Conservation (phyloP, 1,139 yeast genomes). For the Yamadazyma aaseri region DNA sequence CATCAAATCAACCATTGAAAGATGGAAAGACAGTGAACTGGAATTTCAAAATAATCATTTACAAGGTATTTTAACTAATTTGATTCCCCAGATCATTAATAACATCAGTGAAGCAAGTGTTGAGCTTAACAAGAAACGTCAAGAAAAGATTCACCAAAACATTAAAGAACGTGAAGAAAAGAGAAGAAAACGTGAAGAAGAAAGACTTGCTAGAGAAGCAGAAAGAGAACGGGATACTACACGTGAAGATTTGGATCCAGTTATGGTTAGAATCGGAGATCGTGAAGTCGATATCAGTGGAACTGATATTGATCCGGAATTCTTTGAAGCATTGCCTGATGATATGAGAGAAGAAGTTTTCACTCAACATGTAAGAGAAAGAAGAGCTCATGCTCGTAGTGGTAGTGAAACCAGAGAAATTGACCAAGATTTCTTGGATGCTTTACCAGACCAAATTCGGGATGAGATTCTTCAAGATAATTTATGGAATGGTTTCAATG, state of each 20-base stretch:
- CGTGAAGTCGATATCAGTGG: slow-evolving; percentile 82
- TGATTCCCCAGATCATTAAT: slow-evolving; percentile 53
- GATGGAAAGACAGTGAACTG: slow-evolving; percentile 66
- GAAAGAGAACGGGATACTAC: slow-evolving; percentile 27
- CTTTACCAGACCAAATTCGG: slow-evolving; percentile 73
- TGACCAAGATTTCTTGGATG: slow-evolving; percentile 79
- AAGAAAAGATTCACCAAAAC: slow-evolving; percentile 26
- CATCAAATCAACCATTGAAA: slow-evolving; percentile 58
- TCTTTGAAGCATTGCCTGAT: slow-evolving; percentile 86
- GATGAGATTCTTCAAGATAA: slow-evolving; percentile 71
- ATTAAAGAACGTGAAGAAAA: slow-evolving; percentile 30
- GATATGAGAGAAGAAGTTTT: slow-evolving; percentile 92
- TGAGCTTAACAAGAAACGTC: slow-evolving; percentile 31
- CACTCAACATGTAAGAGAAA: slow-evolving; percentile 78
- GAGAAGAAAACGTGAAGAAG: slow-evolving; percentile 27
- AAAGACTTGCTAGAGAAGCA: slow-evolving; percentile 31
- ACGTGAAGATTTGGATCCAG: slow-evolving; percentile 38
- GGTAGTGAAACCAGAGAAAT: slow-evolving; percentile 54
- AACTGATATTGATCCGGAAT: slow-evolving; percentile 90
- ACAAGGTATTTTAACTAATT: slow-evolving; percentile 39
- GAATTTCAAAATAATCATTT: slow-evolving; percentile 47
- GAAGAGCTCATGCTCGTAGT: slow-evolving; percentile 48
- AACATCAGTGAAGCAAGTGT: slow-evolving; percentile 51
- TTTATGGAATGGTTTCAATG: slow-evolving; percentile 39
- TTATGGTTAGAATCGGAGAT: slow-evolving; percentile 75